Base-by-base conservation (phyloP, 129 eudicot species). In the Ambrosia artemisiifolia region DNA sequence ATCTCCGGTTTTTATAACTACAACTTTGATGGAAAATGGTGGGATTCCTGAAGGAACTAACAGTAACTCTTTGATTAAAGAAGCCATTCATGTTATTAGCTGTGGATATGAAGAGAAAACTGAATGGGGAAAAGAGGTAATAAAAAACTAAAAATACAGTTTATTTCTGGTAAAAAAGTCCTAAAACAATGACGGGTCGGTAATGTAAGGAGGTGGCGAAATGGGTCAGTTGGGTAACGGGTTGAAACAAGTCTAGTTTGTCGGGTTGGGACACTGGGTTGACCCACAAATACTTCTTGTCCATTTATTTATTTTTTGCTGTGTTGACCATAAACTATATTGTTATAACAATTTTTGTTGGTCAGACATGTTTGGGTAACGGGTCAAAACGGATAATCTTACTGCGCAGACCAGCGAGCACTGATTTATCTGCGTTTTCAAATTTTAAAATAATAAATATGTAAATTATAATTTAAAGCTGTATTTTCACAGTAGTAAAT, bases 61-160 rank as follows among this genome's bases (percentile, higher is more conserved):
- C 74, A 70, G 83, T 43, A 79, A 88, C 20, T 79, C 93, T 55
- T 88, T 94, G 69, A 83, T 90, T 56, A 94, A 94, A 80, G 98
- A 94, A 81, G 98, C 98, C 34, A 87, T 94, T 82, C 98, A 94
- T 88, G 98, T 94, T 46, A 94, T 94, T 49, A 94, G 98, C 43
- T 83, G 88, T 64, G 98, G 96, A 18, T 94, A 93, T 42, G 98
- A 93, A 87, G 98, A 93, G 72, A 93, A 89, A 73, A 93, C 98
- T 3, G 98, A 93, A 65, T 93, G 98, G 98, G 98, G 98, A 7
- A 94, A 94, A 84, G 98, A 94, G 95, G 98, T 88, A 7, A 24
- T 24, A 63, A 85, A 38, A 33, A 47, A 44, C 19, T 32, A 40
- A 33, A 16, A 30, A 32, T 60, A 60, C 34, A 60, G 42, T 32